These are phyloP conservation scores for Paecilomyces sp. DNA, from an alignment of 2,329 filamentous ascomycete species.

Conservation along the genomic window DNA sequence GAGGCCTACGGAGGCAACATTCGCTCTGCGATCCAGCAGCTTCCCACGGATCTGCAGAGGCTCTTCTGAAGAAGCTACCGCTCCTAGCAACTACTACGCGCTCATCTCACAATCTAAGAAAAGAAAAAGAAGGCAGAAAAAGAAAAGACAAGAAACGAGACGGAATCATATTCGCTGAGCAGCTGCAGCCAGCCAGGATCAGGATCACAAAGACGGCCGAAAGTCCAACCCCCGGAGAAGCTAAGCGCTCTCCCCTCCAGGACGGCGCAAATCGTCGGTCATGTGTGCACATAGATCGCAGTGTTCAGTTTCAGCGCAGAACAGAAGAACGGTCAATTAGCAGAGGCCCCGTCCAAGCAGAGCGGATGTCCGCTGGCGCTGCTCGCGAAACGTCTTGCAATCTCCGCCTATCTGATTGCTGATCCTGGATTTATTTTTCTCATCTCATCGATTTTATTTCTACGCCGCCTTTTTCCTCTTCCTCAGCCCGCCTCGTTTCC, in stretches of 20 bases:
- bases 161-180: neutral
- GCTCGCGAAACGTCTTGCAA: neutral
- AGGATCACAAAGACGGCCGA: constrained; percentile 1
- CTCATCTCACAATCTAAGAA: neutral
- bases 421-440: neutral
- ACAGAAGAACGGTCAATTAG: constrained; percentile 1
- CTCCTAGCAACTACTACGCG: neutral
- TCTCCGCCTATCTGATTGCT: neutral
- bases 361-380: neutral
- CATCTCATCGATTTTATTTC: neutral
- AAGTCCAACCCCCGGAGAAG: constrained; percentile 1
- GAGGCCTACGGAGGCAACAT: neutral
- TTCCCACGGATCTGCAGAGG: neutral
- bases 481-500: neutral
- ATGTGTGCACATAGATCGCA: constrained; percentile 24
- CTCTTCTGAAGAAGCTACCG: neutral
- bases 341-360: neutral
- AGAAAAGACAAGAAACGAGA: neutral
- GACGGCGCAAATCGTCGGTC: constrained; percentile 19
- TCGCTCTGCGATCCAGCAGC: neutral
- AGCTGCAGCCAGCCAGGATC: neutral
- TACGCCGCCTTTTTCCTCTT: neutral
- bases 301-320: constrained; percentile 4
- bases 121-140: no score
- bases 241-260: constrained; percentile 16